Conservation (phyloP, 352 stramenopile genomes). For the Phytophthora pini region DNA sequence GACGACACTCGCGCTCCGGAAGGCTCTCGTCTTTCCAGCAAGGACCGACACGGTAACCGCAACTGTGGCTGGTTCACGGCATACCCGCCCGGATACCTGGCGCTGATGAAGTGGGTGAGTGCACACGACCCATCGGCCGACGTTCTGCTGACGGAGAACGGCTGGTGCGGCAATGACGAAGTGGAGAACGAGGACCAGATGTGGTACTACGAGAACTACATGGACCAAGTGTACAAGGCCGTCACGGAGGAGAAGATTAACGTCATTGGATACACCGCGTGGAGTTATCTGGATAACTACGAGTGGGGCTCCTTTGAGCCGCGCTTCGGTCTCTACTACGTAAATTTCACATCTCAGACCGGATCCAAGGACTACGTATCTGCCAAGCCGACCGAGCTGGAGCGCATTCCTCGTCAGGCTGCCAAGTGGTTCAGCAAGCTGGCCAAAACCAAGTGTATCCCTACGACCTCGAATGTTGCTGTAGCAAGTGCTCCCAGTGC, state of each 20-base stretch:
- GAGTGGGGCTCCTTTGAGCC: slow-evolving; percentile 89
- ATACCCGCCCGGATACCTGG: slow-evolving; percentile 51
- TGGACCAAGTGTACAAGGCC: slow-evolving; percentile 55
- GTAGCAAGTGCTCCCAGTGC: slow-evolving; percentile 20
- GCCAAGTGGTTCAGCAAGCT: slow-evolving; percentile 46
- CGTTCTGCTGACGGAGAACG: slow-evolving; percentile 54
- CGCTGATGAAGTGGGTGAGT: slow-evolving; percentile 52
- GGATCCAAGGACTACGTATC: slow-evolving; percentile 30
- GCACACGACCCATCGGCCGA: slow-evolving; percentile 38
- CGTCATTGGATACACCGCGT: slow-evolving; percentile 91
- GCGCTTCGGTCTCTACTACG: slow-evolving; percentile 60
- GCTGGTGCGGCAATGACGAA: slow-evolving; percentile 54
- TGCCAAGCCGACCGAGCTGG: slow-evolving; percentile 35
- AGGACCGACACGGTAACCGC: slow-evolving; percentile 42
- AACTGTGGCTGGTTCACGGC: slow-evolving; percentile 54
- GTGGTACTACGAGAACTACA: slow-evolving; percentile 54
- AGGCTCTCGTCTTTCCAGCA: slow-evolving; percentile 55
- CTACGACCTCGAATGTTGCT: slow-evolving; percentile 16
- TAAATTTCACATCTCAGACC: slow-evolving; percentile 50
- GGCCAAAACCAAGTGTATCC: slow-evolving; percentile 38
- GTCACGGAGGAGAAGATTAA: slow-evolving; percentile 54
- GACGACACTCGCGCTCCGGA: slow-evolving; percentile 57
- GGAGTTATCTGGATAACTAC: slow-evolving; percentile 96
- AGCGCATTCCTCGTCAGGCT: slow-evolving; percentile 42
- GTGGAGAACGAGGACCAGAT: slow-evolving; percentile 57